A percentile compares a stretch with the other conserved stretches of the same genome.
These are phyloP conservation scores for Penicillium sp. DNA, from an alignment of 2,329 filamentous ascomycete genomes.

Conservation along the genomic window DNA sequence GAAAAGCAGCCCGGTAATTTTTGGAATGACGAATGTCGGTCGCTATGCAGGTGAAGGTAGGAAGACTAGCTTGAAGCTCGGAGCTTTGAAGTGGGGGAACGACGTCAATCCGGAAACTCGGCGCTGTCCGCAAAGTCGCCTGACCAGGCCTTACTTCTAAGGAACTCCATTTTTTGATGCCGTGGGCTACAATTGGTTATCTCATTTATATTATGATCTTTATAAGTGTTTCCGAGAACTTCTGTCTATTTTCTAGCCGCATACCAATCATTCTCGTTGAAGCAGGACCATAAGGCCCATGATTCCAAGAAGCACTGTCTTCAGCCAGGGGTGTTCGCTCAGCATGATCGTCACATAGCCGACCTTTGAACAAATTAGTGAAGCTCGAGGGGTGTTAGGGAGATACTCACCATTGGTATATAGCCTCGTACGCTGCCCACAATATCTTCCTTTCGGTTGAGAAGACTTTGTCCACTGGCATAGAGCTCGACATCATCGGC, in stretches of 20 bases:
- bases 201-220: too few relatives aligned
- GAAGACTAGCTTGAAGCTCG: conserved; percentile 13
- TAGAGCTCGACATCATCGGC: conserved; percentile 78
- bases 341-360: conserved; percentile 96
- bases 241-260: neutral
- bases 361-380: too few relatives aligned
- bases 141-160: too few relatives aligned
- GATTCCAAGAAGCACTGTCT: conserved; percentile 86
- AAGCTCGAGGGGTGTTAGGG: neutral
- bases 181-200: too few relatives aligned
- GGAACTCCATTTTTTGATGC: too few relatives aligned
- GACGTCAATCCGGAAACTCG: conserved; percentile 17
- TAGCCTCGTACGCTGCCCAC: conserved; percentile 89
- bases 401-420: conserved; percentile 68
- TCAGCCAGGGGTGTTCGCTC: conserved; percentile 93
- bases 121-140: neutral
- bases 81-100: conserved; percentile 6
- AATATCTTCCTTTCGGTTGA: conserved; percentile 75
- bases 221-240: too few relatives aligned
- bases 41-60: conserved; percentile 1
- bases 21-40: too few relatives aligned
- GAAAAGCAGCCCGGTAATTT: too few relatives aligned
- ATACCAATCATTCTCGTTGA: conserved; percentile 65
- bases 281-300: conserved; percentile 93
- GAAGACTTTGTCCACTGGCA: conserved; percentile 76